These are phyloP conservation scores for Leccinum subrobustum DNA, from an alignment of 1,284 basidiomycete species.

Conservation along the genomic window DNA sequence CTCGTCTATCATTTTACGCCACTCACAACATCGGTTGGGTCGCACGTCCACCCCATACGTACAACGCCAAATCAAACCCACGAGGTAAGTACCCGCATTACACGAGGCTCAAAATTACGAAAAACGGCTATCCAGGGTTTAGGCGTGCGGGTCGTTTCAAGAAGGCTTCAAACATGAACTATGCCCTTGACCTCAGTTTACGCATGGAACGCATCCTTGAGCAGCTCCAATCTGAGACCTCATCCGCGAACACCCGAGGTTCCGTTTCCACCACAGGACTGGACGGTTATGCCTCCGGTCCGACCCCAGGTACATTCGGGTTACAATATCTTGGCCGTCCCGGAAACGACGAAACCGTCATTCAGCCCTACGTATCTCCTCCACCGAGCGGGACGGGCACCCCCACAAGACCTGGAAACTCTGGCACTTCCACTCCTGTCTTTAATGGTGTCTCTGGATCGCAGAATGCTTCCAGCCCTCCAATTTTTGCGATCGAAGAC, in stretches of 20 bases:
- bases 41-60: constrained; percentile 71
- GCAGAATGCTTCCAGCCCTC: constrained; percentile 10
- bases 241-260: constrained; percentile 24
- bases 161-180: constrained; percentile 91
- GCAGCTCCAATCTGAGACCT: constrained; percentile 31
- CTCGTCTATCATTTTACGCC: constrained; percentile 72
- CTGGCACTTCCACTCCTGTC: constrained; percentile 18
- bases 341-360: constrained; percentile 27
- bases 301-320: constrained; percentile 27
- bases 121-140: constrained; percentile 46
- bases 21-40: constrained; percentile 84
- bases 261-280: constrained; percentile 25
- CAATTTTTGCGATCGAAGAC: constrained; percentile 45
- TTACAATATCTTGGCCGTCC: constrained; percentile 31
- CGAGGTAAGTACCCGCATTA: constrained; percentile 12
- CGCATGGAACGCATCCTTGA: constrained; percentile 54
- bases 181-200: constrained; percentile 70
- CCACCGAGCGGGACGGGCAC: constrained; percentile 23
- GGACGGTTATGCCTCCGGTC: constrained; percentile 18
- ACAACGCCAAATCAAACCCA: constrained; percentile 37
- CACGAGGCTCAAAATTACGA: background rate
- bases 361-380: constrained; percentile 19
- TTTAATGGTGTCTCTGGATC: constrained; percentile 6
- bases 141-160: constrained; percentile 87
- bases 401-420: constrained; percentile 26